These are phyloP conservation scores for Pholiota microspora DNA, from an alignment of 768 basidiomycete genomes.

Conservation along the genomic window DNA sequence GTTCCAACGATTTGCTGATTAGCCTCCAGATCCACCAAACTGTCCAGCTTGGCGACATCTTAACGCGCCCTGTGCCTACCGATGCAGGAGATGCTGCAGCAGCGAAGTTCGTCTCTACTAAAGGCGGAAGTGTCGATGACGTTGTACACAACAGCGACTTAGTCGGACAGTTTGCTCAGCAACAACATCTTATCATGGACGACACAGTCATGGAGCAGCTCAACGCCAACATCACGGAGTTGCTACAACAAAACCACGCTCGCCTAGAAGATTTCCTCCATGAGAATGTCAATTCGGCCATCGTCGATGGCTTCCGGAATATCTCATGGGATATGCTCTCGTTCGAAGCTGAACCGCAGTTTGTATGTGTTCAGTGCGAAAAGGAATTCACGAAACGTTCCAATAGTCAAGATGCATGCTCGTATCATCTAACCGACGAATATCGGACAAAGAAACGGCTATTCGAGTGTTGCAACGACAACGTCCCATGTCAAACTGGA, in stretches of 20 bases:
- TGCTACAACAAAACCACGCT: slow-evolving; percentile 29
- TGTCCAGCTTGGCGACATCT: slow-evolving; percentile 32
- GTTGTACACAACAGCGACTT: slow-evolving; percentile 33
- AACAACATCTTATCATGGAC: slow-evolving; percentile 35
- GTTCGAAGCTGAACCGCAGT: slow-evolving; percentile 34
- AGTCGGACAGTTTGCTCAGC: slow-evolving; percentile 35
- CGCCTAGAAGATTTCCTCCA: slow-evolving; percentile 30
- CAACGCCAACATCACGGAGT: slow-evolving; percentile 31
- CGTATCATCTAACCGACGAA: slow-evolving; percentile 33
- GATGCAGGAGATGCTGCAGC: slow-evolving; percentile 37
- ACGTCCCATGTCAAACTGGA: slow-evolving; percentile 32
- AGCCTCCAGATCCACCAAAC: slow-evolving; percentile 42
- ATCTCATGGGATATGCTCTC: slow-evolving; percentile 33
- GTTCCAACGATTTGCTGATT: slow-evolving; percentile 36
- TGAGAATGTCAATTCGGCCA: slow-evolving; percentile 31
- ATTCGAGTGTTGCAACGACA: slow-evolving; percentile 34
- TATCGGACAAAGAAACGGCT: slow-evolving; percentile 31
- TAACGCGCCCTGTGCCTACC: slow-evolving; percentile 34
- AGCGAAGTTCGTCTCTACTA: slow-evolving; percentile 29
- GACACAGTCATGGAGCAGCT: slow-evolving; percentile 40
- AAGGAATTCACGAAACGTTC: slow-evolving; percentile 32
- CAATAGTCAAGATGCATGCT: slow-evolving; percentile 38
- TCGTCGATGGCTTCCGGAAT: slow-evolving; percentile 34
- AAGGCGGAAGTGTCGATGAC: slow-evolving; percentile 35
- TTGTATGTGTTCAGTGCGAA: slow-evolving; percentile 38